Evolutionary conservation across 192 early-diverging fungal genomes (phyloP), one percentile per base, ranked within the genome.

Genomic region (Fimicolochytrium jonesii): DNA sequence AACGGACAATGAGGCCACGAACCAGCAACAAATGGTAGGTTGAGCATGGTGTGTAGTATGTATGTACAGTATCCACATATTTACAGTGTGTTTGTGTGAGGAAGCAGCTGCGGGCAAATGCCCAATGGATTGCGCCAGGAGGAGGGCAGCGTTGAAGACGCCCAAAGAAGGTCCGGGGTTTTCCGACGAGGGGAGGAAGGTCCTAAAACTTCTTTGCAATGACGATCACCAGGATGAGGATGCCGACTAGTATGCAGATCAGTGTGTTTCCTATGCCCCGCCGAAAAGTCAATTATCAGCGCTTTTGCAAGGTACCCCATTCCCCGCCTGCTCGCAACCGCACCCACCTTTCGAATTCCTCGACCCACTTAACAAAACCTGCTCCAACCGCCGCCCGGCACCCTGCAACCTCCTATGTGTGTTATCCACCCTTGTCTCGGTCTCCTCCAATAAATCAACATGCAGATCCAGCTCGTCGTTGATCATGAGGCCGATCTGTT

Each of bases 391-490:
- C 28, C 68, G 72, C 32, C 70, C 67, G 28, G 85, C 85, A 31
- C 70, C 44, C 61, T 56, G 51, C 78, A 67, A 61, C 51, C 72
- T 61, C 39, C 61, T 56, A 31, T 67, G 74, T 10, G 85, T 85
- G 1, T 64, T 56, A 66, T 88, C 88, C 4, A 88, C 81, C 30
- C 81, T 63, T 26, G 68, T 68, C 26, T 87, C 86, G 1, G 90
- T 91, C 11, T 91, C 86, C 34, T 87, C 84, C 69, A 91, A 64
- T 48, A 89, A 59, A 18, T 85, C 74, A 18, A 85, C 75, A 65
- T 91, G 90, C 7, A 76, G 66, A 17, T 88, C 81, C 35, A 91
- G 59, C 68, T 91, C 90, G 50, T 90, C 86, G 20, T 80, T 81
- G 53, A 89, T 91, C 70, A 83, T 61, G 20, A 88, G 23, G 0